Percentiles rank a stretch among this genome's conserved stretches.
These are phyloP conservation scores for Cylindrotheca fusiformis DNA, from an alignment of 108 stramenopile genomes.

Conservation along the genomic window DNA sequence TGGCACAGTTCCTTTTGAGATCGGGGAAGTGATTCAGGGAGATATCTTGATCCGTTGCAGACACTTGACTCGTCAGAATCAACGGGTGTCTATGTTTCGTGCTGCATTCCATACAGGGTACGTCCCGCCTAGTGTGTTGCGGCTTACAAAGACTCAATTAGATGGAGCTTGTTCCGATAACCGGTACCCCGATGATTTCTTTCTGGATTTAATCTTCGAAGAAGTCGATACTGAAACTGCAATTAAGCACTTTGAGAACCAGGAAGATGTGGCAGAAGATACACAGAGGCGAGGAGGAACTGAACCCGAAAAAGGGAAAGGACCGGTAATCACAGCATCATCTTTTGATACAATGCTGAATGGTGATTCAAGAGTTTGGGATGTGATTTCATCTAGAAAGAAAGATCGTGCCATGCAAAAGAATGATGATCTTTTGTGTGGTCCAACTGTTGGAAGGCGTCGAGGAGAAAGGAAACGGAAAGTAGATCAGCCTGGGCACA, in stretches of 20 bases:
- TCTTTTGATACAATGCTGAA: slow-evolving; percentile 80
- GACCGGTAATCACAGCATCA: slow-evolving; percentile 58
- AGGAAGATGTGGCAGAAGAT: slow-evolving; percentile 22
- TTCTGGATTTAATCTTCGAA: slow-evolving; percentile 94
- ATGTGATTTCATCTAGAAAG: slow-evolving; percentile 67
- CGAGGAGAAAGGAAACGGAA: slow-evolving; percentile 35
- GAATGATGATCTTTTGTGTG: slow-evolving; percentile 37
- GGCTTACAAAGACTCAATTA: slow-evolving; percentile 89
- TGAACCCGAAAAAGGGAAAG: slow-evolving; percentile 31
- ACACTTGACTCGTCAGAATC: slow-evolving; percentile 64
- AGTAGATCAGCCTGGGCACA: slow-evolving; percentile 6
- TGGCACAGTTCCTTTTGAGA: slow-evolving; percentile 66
- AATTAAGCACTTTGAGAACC: slow-evolving; percentile 47
- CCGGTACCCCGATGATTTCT: slow-evolving; percentile 89
- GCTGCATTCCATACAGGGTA: slow-evolving; percentile 98
- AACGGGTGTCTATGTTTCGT: slow-evolving; percentile 92
- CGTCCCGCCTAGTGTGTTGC: slow-evolving; percentile 82
- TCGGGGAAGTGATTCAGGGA: slow-evolving; percentile 82
- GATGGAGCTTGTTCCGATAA: slow-evolving; percentile 92
- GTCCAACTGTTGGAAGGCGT: slow-evolving; percentile 76
- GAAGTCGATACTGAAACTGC: slow-evolving; percentile 75
- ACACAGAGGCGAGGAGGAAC: slow-evolving; percentile 3
- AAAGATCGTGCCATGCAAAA: slow-evolving; percentile 49
- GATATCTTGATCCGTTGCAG: slow-evolving; percentile 91
- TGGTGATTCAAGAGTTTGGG: slow-evolving; percentile 86